Base-by-base conservation (phyloP, 257 asterid genomes). In the Avicennia marina region DNA sequence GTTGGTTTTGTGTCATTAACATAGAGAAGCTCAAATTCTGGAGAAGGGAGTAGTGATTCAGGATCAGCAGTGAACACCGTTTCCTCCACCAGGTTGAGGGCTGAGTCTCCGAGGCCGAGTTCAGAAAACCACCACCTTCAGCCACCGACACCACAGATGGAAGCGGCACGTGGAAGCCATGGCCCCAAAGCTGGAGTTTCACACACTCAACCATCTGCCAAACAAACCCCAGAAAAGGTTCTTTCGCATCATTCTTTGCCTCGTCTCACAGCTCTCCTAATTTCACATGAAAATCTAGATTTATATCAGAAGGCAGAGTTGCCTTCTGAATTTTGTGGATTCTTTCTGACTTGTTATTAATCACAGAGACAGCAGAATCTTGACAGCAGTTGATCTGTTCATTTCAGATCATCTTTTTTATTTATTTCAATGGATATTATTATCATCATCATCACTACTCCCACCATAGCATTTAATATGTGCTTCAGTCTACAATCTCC, bases 11-110 rank as follows among this genome's bases (percentile, higher is more conserved):
- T 40, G 58, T 54, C 8, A 56, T 74, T 45, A 38, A 65, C n/a
- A n/a, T 59, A 79, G 89, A 88, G 89, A 65, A 89, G 85, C 80
- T 79, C 95, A 67, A 82, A 68, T 75, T 83, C 96, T 53, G 94
- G 87, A 70, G 94, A 77, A 60, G 95, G 74, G 66, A 93, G 94
- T 56, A 78, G 74, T 54, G 90, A 83, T 74, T 83, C 95, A 20
- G 86, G 76, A 21, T 85, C 90, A 65, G 90, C 75, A 32, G 67
- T 75, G 24, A 81, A 83, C 65, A 75, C 86, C 18, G 65, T 80
- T 58, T 74, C 79, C 34, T 79, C 80, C 61, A 33, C 65, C 13
- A 47, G 72, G 27, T 52, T 82, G 20, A 82, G 75, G 33, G 75
- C 94, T 20, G 91, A 89, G 33, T 86, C 97, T 24, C 91, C 94